Percentiles rank a stretch among this genome's conserved stretches.
Conservation (phyloP, 148 eudicot species). For the Vaccinium macrocarpon region DNA sequence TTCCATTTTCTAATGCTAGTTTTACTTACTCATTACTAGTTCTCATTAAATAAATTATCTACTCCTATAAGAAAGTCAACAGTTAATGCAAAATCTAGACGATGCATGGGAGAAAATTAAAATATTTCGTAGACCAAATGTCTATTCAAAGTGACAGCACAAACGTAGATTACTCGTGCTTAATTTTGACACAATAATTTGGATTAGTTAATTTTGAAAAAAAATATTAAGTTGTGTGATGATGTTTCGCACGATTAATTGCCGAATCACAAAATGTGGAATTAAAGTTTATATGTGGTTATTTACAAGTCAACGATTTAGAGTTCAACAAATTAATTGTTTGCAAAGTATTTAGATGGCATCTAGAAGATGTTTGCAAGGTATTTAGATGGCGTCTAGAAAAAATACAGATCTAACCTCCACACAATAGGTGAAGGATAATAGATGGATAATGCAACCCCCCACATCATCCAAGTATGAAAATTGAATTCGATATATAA, state of each 20-base stretch:
- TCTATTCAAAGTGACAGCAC: neutral
- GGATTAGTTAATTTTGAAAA: neutral
- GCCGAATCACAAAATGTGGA: neutral
- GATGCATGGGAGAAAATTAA: neutral
- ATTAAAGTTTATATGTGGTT: neutral
- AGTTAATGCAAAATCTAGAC: neutral
- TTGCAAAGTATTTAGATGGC: neutral
- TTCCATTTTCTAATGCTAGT: neutral
- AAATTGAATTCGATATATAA: too few species aligned
- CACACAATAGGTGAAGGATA: too few species aligned
- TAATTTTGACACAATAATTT: neutral
- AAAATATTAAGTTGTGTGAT: neutral
- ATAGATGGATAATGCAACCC: too few species aligned
- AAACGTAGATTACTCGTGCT: neutral
- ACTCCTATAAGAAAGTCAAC: neutral
- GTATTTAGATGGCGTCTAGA: neutral
- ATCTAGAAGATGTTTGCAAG: too few species aligned
- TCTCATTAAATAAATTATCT: neutral
- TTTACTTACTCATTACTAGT: neutral
- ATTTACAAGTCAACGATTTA: neutral
- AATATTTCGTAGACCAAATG: neutral
- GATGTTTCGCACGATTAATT: neutral
- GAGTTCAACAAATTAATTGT: neutral
- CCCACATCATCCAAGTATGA: too few species aligned
- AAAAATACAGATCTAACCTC: neutral